Conservation (phyloP, 1,284 basidiomycete genomes). For the Leccinum solheimii region DNA sequence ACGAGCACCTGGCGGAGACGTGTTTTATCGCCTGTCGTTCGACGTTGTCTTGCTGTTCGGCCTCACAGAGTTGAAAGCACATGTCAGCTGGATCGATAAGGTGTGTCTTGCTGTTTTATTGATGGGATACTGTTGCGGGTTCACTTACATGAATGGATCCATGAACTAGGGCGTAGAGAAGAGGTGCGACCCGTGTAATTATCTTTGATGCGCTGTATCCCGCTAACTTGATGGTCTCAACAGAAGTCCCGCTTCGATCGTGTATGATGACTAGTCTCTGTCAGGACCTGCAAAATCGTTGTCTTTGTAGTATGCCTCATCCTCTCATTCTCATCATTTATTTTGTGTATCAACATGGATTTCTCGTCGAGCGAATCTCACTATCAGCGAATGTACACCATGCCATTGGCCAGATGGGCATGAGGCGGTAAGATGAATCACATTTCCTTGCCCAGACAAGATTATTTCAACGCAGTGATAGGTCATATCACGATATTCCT, state of each 20-base stretch:
- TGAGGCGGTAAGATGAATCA: background rate
- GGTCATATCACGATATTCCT: background rate
- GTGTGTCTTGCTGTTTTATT: conserved; percentile 4
- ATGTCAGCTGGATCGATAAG: conserved; percentile 23
- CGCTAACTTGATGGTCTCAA: conserved; percentile 5
- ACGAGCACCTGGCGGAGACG: background rate
- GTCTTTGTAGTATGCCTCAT: background rate
- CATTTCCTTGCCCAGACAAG: background rate
- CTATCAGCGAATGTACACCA: background rate
- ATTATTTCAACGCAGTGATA: background rate
- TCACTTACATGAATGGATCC: background rate
- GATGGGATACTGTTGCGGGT: background rate
- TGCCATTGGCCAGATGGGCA: background rate
- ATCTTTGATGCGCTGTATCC: background rate
- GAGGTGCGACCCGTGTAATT: conserved; percentile 24
- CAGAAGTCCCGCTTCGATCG: conserved; percentile 40
- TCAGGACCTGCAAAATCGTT: background rate
- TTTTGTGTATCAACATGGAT: background rate
- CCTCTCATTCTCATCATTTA: background rate
- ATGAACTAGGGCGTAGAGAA: conserved; percentile 27
- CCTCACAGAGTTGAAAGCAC: conserved; percentile 27
- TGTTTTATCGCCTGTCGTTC: conserved; percentile 17
- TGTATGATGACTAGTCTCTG: conserved; percentile 33
- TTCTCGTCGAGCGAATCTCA: background rate
- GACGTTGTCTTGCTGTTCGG: conserved; percentile 29